phyloP scores from a whole-genome alignment of 495 filamentous ascomycete genomes.

The Lophiostoma macrostomum region DNA sequence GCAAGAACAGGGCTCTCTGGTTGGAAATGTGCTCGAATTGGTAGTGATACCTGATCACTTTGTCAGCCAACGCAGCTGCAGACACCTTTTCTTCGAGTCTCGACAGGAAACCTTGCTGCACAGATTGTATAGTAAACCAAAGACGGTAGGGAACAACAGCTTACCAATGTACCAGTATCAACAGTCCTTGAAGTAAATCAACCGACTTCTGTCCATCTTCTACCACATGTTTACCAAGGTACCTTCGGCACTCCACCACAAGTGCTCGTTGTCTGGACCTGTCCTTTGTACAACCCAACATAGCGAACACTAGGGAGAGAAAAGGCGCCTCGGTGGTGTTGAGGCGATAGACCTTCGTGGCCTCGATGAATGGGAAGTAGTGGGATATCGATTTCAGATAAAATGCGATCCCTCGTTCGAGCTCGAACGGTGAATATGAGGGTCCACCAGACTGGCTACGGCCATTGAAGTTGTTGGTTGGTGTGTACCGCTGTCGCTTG shows the following conservation, averaged over 20 bases:
- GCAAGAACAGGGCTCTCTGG: constrained; percentile 8
- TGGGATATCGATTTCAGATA: constrained; percentile 2
- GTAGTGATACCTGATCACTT: constrained; percentile 8
- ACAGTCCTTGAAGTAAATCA: constrained; percentile 13
- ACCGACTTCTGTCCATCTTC: constrained; percentile 5
- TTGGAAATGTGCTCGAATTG: constrained; percentile 1
- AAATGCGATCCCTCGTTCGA: not conserved
- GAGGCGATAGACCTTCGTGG: not conserved
- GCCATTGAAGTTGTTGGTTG: not conserved
- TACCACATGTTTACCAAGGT: not conserved
- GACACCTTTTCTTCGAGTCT: too few species aligned
- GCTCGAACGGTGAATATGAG: not conserved
- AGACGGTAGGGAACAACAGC: not conserved
- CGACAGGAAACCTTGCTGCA: too few species aligned
- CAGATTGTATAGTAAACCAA: too few species aligned
- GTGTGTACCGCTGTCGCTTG: not conserved
- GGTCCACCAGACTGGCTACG: not conserved
- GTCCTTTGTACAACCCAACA: constrained; percentile 16
- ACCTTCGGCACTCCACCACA: not conserved
- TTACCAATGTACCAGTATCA: constrained; percentile 11
- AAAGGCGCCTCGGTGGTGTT: constrained; percentile 8
- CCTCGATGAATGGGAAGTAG: constrained; percentile 13
- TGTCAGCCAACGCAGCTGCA: too few species aligned
- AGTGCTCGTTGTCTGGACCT: constrained; percentile 6
- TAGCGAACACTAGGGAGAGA: constrained; percentile 14